Conservation (phyloP, 2,329 filamentous ascomycete genomes). For the Hypoxylon sp. region DNA sequence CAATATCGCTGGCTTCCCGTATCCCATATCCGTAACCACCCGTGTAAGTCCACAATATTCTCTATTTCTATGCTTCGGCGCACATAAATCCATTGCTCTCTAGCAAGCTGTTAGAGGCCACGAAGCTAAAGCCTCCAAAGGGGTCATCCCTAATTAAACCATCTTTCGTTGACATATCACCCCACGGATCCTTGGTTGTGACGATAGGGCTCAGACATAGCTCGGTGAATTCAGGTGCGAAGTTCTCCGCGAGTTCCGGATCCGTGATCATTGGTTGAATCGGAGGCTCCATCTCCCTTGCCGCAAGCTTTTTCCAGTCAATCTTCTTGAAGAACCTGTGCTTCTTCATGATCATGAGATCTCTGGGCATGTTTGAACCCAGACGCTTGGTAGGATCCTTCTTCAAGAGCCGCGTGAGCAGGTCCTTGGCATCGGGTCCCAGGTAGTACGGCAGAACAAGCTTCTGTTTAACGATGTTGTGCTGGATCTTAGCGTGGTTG, state of each 20-base stretch:
- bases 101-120: conserved; percentile 68
- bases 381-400: conserved; percentile 94
- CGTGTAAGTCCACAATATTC: neutral
- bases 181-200: conserved; percentile 59
- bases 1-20: neutral
- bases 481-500: conserved; percentile 94
- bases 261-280: conserved; percentile 96
- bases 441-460: conserved; percentile 90
- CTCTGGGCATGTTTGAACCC: conserved; percentile 88
- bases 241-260: conserved; percentile 96
- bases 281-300: conserved; percentile 84
- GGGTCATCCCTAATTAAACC: conserved; percentile 62
- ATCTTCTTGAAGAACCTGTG: conserved; percentile 98
- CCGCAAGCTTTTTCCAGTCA: conserved; percentile 89
- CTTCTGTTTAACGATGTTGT: conserved; percentile 96
- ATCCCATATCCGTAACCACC: neutral
- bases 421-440: conserved; percentile 90
- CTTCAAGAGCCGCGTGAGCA: conserved; percentile 87
- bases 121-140: conserved; percentile 74
- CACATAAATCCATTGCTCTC: conserved; percentile 56
- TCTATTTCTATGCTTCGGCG: conserved; percentile 16
- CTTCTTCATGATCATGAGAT: conserved; percentile 85
- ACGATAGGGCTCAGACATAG: conserved; percentile 81
- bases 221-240: conserved; percentile 90
- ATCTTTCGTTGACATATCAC: conserved; percentile 49